Base-by-base conservation (phyloP, 208 protist species). In the Trypanosoma conorhini region DNA sequence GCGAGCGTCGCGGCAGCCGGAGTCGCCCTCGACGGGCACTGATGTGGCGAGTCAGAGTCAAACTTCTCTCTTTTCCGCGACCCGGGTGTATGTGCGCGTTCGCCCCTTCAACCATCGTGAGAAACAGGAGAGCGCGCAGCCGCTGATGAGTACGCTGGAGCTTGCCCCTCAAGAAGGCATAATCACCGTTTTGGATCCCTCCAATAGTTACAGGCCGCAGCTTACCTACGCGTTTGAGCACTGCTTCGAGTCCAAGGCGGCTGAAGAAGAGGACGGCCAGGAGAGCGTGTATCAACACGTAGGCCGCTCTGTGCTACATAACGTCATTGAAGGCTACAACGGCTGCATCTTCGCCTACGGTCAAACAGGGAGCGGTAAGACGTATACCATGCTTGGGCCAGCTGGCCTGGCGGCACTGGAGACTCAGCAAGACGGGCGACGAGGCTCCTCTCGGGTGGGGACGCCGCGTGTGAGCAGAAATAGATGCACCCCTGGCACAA, bases 81-180 rank as follows among this genome's bases (percentile, higher is more conserved):
- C 63, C 21, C 35, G 30, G 75, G 91, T 96, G 44, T 96, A 90
- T 75, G 70, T 96, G 9, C 91, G 91, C 55, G 91, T 96, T 5
- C 79, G 91, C 17, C 91, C 91, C 38, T 96, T 91, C 70, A 93
- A 75, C 70, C 74, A 94, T 75, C 88, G 91, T 0, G 91, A 96
- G 68, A 9, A 87, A 0, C 66, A 76, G 26, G 69, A 88, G 31
- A 19, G 5, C 28, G 48, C 48, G 19, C 61, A 63, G 42, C 54
- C 54, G 9, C 79, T 1, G 21, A 68, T 17, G 63, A 58, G 78
- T 88, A 5, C 65, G 76, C 13, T 66, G 83, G 33, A 67, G 62
- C 31, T 51, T 64, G 42, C 66, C 75, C 9, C 31, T 61, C 86
- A 10, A 82, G 69, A 46, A 17, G 62, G 63, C 15, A n/a, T 61